Conservation (phyloP, 2,329 filamentous ascomycete species). For the Lecanosticta acicola region DNA sequence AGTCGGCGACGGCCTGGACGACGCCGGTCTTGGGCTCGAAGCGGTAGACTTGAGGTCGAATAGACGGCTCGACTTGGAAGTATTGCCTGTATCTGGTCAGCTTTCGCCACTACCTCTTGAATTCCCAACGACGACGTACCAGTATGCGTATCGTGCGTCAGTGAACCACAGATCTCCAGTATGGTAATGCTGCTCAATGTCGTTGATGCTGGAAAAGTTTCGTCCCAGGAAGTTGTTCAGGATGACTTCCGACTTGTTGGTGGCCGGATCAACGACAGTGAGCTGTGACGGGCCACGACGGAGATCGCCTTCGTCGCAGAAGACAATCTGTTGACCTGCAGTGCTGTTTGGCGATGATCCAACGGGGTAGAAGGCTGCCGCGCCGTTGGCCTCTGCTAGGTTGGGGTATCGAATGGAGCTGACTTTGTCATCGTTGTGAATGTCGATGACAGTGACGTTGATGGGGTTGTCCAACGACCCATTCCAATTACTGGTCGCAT, state of each 20-base stretch:
- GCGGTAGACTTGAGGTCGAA: conserved; percentile 56
- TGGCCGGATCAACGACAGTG: conserved; percentile 26
- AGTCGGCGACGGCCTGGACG: conserved; percentile 53
- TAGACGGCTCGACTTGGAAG: conserved; percentile 48
- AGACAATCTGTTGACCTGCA: conserved; percentile 30
- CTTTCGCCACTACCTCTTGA: too few relatives aligned
- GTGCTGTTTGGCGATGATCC: conserved; percentile 28
- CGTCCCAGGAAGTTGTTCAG: conserved; percentile 58
- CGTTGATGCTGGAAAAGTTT: conserved; percentile 57
- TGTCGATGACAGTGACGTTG: conserved; percentile 33
- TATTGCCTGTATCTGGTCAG: conserved; percentile 20
- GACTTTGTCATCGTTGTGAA: conserved; percentile 26
- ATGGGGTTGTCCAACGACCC: conserved; percentile 29
- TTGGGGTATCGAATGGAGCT: conserved; percentile 24
- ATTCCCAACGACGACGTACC: conserved; percentile 42
- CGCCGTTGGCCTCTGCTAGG: conserved; percentile 30
- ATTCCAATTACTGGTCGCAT: conserved; percentile 40
- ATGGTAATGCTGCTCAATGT: conserved; percentile 48
- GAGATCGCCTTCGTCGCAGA: conserved; percentile 31
- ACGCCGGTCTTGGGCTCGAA: conserved; percentile 49
- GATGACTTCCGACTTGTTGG: conserved; percentile 33
- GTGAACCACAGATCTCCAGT: conserved; percentile 59
- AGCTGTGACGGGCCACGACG: conserved; percentile 23
- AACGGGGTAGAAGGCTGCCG: conserved; percentile 28
- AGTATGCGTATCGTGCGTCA: conserved; percentile 54